A percentile compares a stretch with the other conserved stretches of the same genome.
Conservation (phyloP, 2,329 filamentous ascomycete genomes). For the Leptographium flavum region DNA sequence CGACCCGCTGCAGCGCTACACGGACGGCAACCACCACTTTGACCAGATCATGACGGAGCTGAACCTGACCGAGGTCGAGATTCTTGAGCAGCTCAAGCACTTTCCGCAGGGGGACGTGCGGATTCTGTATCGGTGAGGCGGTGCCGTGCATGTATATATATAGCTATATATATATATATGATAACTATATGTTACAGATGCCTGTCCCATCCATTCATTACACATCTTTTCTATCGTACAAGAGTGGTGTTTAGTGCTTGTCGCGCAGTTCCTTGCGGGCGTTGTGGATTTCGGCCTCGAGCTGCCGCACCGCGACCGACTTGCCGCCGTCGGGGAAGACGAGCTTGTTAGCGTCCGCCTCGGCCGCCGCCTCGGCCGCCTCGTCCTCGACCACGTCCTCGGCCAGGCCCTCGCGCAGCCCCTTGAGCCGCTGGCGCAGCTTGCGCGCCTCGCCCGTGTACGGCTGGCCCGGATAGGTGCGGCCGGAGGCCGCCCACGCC, state of each 20-base stretch:
- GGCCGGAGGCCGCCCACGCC: slow-evolving; percentile 33
- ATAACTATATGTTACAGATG: too few relatives aligned
- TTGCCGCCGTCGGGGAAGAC: slow-evolving; percentile 15
- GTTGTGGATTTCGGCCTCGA: slow-evolving; percentile 13
- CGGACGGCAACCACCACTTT: slow-evolving; percentile 62
- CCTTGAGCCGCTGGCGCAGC: slow-evolving; percentile 23
- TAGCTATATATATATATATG: too few relatives aligned
- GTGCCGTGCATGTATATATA: too few relatives aligned
- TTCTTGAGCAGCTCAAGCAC: slow-evolving; percentile 52
- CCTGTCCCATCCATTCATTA: too few relatives aligned
- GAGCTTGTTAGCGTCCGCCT: slow-evolving; percentile 2
- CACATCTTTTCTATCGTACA: too few relatives aligned
- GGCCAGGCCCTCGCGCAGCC: slow-evolving; percentile 18
- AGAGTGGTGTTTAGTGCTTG: not conserved
- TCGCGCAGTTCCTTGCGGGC: slow-evolving; percentile 1
- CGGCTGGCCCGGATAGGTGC: slow-evolving; percentile 38
- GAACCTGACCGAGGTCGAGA: slow-evolving; percentile 54
- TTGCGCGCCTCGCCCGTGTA: slow-evolving; percentile 32
- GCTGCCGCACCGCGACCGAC: slow-evolving; percentile 5
- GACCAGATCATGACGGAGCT: slow-evolving; percentile 73
- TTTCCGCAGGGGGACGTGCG: slow-evolving; percentile 38
- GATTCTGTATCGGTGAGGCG: slow-evolving; percentile 33
- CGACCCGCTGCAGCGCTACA: slow-evolving; percentile 48
- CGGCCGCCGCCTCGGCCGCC: not conserved
- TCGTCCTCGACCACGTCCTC: not conserved